Conservation (phyloP, 2,329 filamentous ascomycete species). For the Botryosphaeria dothidea region DNA sequence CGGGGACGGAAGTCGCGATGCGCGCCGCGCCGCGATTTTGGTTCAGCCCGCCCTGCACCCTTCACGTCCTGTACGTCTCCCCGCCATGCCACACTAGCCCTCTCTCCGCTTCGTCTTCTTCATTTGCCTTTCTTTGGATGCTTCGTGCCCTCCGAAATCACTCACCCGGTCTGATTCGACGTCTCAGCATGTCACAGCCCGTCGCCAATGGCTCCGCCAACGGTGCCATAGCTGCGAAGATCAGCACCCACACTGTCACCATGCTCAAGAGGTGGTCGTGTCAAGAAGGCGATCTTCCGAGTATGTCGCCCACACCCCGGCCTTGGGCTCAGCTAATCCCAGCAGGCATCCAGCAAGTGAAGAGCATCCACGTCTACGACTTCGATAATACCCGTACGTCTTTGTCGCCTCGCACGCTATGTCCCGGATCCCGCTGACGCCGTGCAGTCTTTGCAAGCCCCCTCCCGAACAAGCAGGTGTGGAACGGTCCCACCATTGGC, state of each 20-base stretch:
- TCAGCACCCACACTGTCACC: conserved; percentile 61
- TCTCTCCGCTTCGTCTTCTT: neutral
- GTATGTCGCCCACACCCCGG: conserved; percentile 42
- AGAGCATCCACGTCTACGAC: conserved; percentile 87
- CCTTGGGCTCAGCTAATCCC: conserved; percentile 18
- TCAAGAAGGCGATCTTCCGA: conserved; percentile 69
- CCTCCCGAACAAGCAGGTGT: conserved; percentile 83
- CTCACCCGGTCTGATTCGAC: neutral
- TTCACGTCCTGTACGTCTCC: neutral
- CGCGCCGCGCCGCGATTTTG: conserved; percentile 9
- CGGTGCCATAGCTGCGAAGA: conserved; percentile 24
- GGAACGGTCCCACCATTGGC: conserved; percentile 77
- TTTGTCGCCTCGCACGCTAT: conserved; percentile 9
- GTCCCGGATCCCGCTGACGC: neutral
- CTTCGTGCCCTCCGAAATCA: neutral
- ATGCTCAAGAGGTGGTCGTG: conserved; percentile 84
- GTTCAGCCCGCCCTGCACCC: neutral
- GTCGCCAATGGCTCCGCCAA: conserved; percentile 28
- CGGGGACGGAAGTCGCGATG: neutral
- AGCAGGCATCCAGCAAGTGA: conserved; percentile 66
- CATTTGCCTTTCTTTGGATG: neutral
- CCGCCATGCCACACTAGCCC: conserved; percentile 7
- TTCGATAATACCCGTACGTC: conserved; percentile 90
- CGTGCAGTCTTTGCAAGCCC: conserved; percentile 82
- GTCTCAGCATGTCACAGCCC: conserved; percentile 7